These are phyloP conservation scores for Fusarium sp. DNA, from an alignment of 2,329 filamentous ascomycete species.

Conservation along the genomic window DNA sequence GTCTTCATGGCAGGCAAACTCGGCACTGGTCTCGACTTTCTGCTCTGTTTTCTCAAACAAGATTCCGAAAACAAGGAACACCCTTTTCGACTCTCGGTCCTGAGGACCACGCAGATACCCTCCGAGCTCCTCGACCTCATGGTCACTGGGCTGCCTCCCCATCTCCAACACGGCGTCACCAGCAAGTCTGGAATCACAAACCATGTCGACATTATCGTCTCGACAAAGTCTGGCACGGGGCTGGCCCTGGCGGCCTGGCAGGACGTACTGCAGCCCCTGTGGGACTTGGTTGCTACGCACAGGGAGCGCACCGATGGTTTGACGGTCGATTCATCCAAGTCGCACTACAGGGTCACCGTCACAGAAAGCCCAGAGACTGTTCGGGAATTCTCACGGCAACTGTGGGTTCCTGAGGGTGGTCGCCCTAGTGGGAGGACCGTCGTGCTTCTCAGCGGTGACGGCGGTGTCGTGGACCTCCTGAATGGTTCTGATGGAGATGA, in stretches of 20 bases:
- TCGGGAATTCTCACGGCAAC: conserved; percentile 65
- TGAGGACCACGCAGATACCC: conserved; percentile 49
- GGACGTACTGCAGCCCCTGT: conserved; percentile 65
- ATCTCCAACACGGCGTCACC: conserved; percentile 45
- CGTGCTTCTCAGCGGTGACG: conserved; percentile 87
- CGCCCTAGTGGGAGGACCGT: conserved; percentile 62
- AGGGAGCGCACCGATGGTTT: not conserved
- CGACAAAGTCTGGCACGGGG: conserved; percentile 73
- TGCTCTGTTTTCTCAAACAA: conserved; percentile 57
- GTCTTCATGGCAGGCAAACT: conserved; percentile 26
- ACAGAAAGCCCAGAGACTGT: conserved; percentile 76
- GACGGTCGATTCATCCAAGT: not conserved
- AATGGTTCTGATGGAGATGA: conserved; percentile 65
- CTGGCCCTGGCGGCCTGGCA: conserved; percentile 68
- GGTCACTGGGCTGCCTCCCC: conserved; percentile 52
- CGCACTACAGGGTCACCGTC: conserved; percentile 58
- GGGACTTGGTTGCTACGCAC: conserved; percentile 54
- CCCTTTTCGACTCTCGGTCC: conserved; percentile 45
- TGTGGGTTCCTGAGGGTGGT: conserved; percentile 50
- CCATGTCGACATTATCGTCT: conserved; percentile 73
- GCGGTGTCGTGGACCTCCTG: conserved; percentile 84
- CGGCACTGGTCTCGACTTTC: conserved; percentile 6
- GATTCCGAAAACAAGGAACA: conserved; percentile 39
- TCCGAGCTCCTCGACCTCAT: conserved; percentile 53
- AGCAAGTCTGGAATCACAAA: conserved; percentile 38